These are phyloP conservation scores for Debaryomyces prosopidis DNA, from an alignment of 805 yeast genomes.

Conservation along the genomic window DNA sequence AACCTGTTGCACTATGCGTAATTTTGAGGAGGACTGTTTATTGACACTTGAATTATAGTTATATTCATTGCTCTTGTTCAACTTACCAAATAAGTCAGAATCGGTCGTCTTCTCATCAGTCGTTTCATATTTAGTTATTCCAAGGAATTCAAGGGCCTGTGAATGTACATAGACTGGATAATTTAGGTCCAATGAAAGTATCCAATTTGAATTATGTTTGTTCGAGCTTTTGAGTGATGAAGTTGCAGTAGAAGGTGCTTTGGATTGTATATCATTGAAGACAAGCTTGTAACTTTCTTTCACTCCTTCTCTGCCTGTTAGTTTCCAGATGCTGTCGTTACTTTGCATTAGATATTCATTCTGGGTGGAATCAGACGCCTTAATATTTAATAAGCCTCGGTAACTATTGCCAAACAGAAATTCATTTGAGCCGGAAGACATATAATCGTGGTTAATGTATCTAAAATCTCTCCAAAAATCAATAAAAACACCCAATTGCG, in stretches of 20 bases:
- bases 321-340: slow-evolving; percentile 21
- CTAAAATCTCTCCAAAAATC: slow-evolving; percentile 37
- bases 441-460: slow-evolving; percentile 23
- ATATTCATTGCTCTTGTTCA: slow-evolving; percentile 11
- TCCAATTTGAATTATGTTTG: slow-evolving; percentile 20
- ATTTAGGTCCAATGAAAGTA: slow-evolving; percentile 23
- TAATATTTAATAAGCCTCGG: slow-evolving; percentile 21
- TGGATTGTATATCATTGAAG: slow-evolving; percentile 8
- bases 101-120: not conserved
- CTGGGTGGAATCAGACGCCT: slow-evolving; percentile 7
- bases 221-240: slow-evolving; percentile 8
- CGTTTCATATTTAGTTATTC: slow-evolving; percentile 11
- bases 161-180: slow-evolving; percentile 27
- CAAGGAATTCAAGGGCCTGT: slow-evolving; percentile 31
- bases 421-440: not conserved
- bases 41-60: not conserved
- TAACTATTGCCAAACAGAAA: slow-evolving; percentile 17
- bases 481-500: slow-evolving; percentile 34
- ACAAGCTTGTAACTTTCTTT: slow-evolving; percentile 18
- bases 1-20: slow-evolving; percentile 2
- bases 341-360: slow-evolving; percentile 22
- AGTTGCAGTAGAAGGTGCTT: slow-evolving; percentile 4
- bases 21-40: slow-evolving; percentile 1
- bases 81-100: slow-evolving; percentile 6
- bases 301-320: slow-evolving; percentile 8